Percentiles rank a stretch among this genome's conserved stretches.
These are phyloP conservation scores for Plasmodium billcollinsi DNA, from an alignment of 169 alveolate genomes.

Conservation along the genomic window DNA sequence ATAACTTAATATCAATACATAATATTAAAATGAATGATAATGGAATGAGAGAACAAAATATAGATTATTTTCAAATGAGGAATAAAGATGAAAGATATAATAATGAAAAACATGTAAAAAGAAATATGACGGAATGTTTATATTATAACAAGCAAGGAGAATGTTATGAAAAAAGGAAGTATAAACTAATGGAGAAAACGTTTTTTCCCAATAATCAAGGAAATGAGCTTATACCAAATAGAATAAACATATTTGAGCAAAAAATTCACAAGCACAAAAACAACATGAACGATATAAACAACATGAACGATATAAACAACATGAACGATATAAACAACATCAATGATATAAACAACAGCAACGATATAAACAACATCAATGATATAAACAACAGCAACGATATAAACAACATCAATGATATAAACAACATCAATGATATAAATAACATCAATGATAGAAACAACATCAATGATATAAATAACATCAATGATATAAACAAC, in stretches of 20 bases:
- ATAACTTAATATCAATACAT: slow-evolving; percentile 12
- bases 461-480: background rate
- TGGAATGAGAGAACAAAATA: background rate
- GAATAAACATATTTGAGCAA: too few species aligned
- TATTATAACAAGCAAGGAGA: background rate
- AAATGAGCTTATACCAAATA: too few species aligned
- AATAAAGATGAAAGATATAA: background rate
- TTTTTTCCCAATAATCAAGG: too few species aligned
- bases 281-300: background rate
- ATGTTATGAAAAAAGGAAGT: background rate
- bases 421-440: background rate
- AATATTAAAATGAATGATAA: background rate
- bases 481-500: background rate
- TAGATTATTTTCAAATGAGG: background rate
- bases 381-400: background rate
- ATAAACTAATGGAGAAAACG: too few species aligned
- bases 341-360: background rate
- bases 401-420: background rate
- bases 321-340: too few species aligned
- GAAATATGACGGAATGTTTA: background rate
- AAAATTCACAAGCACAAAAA: too few species aligned
- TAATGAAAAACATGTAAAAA: background rate
- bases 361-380: too few species aligned
- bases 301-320: background rate
- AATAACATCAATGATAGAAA: background rate